Base-by-base conservation (phyloP, 2,329 filamentous ascomycete species). In the Sordariomycetes sp. region DNA sequence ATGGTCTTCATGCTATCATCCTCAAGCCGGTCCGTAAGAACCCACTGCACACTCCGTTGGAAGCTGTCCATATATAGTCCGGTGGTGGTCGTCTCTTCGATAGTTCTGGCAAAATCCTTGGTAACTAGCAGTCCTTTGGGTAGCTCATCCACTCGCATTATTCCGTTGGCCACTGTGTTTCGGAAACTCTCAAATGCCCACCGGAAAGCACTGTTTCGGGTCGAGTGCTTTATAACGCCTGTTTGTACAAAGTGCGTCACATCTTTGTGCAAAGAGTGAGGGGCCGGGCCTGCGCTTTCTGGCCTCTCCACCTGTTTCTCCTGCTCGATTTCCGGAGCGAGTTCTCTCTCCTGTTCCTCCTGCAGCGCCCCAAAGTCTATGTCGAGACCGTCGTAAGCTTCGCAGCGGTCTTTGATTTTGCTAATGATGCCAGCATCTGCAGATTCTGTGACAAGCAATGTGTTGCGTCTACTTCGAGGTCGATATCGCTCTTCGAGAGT, bases 281-380 rank as follows among this genome's bases (percentile, higher is more conserved):
- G 11, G 0, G 0, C 4, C 32, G 77, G 68, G 0, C 6, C 1
- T 0, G 42, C 48, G 0, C 74, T 58, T 2, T 37, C 23, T 4
- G 73, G 70, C 2, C 58, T 57, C 41, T 79, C 56, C 1, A 70
- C 41, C 30, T 80, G 55, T 2, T 66, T 57, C 46, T 83, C 72
- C 21, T 66, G 52, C 42, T 83, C 73, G 4, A 72, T 64, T 39
- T 84, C 78, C 0, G 73, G 73, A 0, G 71, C 61, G 0, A 84
- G 55, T 43, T 83, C 79, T 0, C 78, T 63, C 48, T 84, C 79
- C 42, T 83, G 77, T 39, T 84, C 79, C 45, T 82, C 75, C 7
- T 71, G 55, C 0, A 81, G 30, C 49, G 0, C 53, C 48, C 8
- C 12, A 16, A 17, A 30, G 8, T 14, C 17, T 6, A 18, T 30